Percentiles rank a stretch among this genome's conserved stretches.
phyloP scores from a whole-genome alignment of 768 basidiomycete species.

The Pleurotus djamor region DNA sequence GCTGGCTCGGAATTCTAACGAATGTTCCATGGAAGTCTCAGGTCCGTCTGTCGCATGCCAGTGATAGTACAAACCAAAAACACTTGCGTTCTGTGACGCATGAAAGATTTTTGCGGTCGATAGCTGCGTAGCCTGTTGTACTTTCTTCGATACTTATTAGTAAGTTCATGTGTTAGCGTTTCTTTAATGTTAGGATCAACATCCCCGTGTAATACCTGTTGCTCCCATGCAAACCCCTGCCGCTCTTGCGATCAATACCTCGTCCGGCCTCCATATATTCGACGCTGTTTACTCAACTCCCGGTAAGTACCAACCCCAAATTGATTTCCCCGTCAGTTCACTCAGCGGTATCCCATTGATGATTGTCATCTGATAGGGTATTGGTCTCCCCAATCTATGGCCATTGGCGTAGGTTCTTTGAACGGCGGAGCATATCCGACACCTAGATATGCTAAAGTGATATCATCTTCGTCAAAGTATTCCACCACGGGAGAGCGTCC shows the following conservation, averaged over 20 bases:
- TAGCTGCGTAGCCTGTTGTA: conserved; percentile 2
- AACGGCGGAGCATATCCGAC: conserved; percentile 3
- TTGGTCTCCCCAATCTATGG: no score
- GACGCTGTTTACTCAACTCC: no score
- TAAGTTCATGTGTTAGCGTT: not conserved
- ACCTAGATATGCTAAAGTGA: not conserved
- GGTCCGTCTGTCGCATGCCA: conserved; percentile 41
- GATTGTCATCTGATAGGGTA: no score
- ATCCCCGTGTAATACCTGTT: not conserved
- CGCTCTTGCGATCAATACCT: not conserved
- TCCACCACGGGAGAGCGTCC: not conserved
- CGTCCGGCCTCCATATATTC: not conserved
- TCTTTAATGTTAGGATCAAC: not conserved
- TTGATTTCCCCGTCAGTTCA: no score
- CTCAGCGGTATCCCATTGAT: no score
- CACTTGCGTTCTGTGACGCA: conserved; percentile 65
- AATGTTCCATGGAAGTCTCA: conserved; percentile 30
- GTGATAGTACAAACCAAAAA: conserved; percentile 57
- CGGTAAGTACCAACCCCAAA: no score
- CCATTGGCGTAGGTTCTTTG: not conserved
- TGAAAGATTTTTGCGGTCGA: conserved; percentile 51
- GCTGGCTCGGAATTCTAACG: not conserved
- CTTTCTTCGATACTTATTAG: not conserved
- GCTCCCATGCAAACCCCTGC: not conserved
- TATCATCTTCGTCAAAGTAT: not conserved